A percentile compares a stretch with the other conserved stretches of the same genome.
phyloP scores from a whole-genome alignment of 306 rosid species.

The Cucumis hystrix region DNA sequence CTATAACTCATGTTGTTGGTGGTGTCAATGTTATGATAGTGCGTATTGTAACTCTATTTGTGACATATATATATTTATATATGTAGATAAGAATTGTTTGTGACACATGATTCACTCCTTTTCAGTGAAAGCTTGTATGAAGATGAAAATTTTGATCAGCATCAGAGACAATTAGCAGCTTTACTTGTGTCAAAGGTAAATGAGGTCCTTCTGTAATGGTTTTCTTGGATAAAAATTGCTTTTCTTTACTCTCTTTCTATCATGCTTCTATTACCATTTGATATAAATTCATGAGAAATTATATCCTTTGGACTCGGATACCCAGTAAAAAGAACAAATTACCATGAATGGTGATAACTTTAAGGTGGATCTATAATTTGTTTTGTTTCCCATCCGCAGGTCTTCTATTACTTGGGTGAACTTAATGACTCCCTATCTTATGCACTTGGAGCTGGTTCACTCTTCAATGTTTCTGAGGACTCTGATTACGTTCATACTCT shows the following conservation, averaged over 20 bases:
- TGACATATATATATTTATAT: background rate
- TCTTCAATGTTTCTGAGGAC: constrained; percentile 86
- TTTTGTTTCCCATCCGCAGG: constrained; percentile 23
- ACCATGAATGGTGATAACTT: background rate
- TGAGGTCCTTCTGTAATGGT: background rate
- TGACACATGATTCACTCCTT: background rate
- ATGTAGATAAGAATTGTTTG: background rate
- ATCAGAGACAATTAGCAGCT: constrained; percentile 87
- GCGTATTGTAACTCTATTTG: background rate
- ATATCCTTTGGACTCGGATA: background rate
- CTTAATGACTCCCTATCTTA: constrained; percentile 85
- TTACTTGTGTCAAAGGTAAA: constrained; percentile 83
- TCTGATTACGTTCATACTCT: constrained; percentile 92
- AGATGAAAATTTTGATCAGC: constrained; percentile 87
- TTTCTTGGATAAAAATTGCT: background rate
- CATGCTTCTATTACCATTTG: background rate
- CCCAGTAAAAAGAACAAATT: background rate
- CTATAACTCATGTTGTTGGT: background rate
- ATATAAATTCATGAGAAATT: background rate
- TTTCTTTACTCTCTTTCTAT: background rate
- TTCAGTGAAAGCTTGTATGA: constrained; percentile 89
- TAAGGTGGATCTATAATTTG: background rate
- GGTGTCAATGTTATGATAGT: background rate
- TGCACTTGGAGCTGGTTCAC: constrained; percentile 93
- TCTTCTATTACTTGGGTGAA: constrained; percentile 92